Conservation (phyloP, 768 basidiomycete species). For the Rhodotorula babjevae region DNA sequence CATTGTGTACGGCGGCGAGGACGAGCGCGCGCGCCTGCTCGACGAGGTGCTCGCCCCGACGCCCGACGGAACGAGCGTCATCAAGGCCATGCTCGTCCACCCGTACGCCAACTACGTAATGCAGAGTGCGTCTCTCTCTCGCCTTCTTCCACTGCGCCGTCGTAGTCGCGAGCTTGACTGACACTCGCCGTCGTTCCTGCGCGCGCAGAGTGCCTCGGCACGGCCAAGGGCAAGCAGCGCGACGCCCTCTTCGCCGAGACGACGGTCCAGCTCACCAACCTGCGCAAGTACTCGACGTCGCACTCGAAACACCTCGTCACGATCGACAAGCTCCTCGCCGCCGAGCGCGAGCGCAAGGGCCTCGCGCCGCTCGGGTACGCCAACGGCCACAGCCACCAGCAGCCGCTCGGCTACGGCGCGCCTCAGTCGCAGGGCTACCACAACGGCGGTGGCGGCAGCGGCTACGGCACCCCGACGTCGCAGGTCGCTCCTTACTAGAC, state of each 20-base stretch:
- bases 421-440: no score
- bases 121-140: constrained; percentile 19
- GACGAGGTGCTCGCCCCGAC: constrained; percentile 71
- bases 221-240: constrained; percentile 68
- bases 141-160: no score
- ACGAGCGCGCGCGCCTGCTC: constrained; percentile 64
- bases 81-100: constrained; percentile 74
- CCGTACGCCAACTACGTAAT: constrained; percentile 58
- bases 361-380: constrained; percentile 1
- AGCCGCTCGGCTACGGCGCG: no score
- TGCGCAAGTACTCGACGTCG: constrained; percentile 63
- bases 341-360: constrained; percentile 24
- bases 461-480: neutral
- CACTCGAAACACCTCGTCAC: constrained; percentile 70
- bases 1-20: constrained; percentile 47
- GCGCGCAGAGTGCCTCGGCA: constrained; percentile 54
- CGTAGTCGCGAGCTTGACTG: neutral
- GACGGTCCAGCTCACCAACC: constrained; percentile 62
- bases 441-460: no score
- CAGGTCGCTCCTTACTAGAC: neutral
- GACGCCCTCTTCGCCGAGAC: constrained; percentile 61
- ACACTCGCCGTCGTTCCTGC: no score
- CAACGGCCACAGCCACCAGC: neutral
- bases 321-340: constrained; percentile 25
- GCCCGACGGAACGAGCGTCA: constrained; percentile 58